Evolutionary conservation across 192 early-diverging fungal species (phyloP), one percentile per base, ranked within the genome.

Genomic region (Oehlia diaphana): DNA sequence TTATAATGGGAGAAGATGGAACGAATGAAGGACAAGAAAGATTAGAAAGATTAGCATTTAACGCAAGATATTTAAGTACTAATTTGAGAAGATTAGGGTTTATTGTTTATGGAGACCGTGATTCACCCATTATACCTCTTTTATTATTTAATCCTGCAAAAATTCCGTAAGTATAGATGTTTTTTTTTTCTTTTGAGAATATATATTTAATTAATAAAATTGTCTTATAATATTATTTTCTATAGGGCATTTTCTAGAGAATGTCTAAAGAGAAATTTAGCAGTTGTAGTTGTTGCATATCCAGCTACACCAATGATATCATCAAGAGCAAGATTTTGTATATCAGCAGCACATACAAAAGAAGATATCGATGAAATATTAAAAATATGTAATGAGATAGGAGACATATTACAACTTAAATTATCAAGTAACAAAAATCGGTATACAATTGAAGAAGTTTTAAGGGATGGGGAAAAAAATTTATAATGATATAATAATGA

Each of bases 221-320:
- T 50, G 2, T 33, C 16, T 42, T 53, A 62, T 37, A 37, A 8
- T 66, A 49, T 33, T 49, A 14, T 23, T 21, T 21, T 69, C 14
- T 80, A 42, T 74, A 87, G 86, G 39, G 98, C 97, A 37, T 99
- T 99, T 82, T 97, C 95, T 63, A 91, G 97, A 58, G 96, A 97
- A 84, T 90, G 92, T 76, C 90, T 98, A 50, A 89, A 92, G 79
- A 90, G 96, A 64, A 94, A 94, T 72, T 93, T 99, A 75, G 96
- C 96, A 26, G 95, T 98, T 16, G 96, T 97, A 26, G 98, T 99
- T 1, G 98, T 99, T 4, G 96, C 95, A 61, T 96, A 97, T 84
- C 98, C 97, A 4, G 98, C 97, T 13, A 99, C 98, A 6, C 96
- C 98, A n/a, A 97, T 98, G 76, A 95, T 99, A 79, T 94, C 94